Percentiles rank a stretch among this genome's conserved stretches.
These are phyloP conservation scores for Monosporascus sp. DNA, from an alignment of 2,329 filamentous ascomycete species.

Conservation along the genomic window DNA sequence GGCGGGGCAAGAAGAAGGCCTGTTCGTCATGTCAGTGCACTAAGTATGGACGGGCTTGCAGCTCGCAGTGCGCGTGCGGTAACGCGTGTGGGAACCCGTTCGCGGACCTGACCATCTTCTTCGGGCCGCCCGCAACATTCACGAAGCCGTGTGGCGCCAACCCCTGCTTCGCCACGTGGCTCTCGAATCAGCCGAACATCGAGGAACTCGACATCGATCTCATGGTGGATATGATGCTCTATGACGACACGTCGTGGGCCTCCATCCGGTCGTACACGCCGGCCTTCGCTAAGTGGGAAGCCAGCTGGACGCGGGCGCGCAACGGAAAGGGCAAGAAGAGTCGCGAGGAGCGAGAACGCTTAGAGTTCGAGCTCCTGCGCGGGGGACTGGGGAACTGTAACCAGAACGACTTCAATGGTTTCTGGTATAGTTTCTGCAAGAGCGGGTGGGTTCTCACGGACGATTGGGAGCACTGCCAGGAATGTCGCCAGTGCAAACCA, in stretches of 20 bases:
- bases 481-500: conserved; percentile 24
- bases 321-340: conserved; percentile 25
- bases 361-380: conserved; percentile 29
- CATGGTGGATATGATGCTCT: conserved; percentile 29
- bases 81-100: conserved; percentile 28
- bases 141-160: conserved; percentile 26
- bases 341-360: conserved; percentile 25
- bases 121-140: conserved; percentile 22
- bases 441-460: conserved; percentile 24
- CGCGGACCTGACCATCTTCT: conserved; percentile 26
- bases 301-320: conserved; percentile 24
- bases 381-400: conserved; percentile 25
- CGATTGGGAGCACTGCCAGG: conserved; percentile 25
- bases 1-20: conserved; percentile 28
- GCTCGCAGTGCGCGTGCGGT: conserved; percentile 23
- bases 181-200: conserved; percentile 28
- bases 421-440: conserved; percentile 29
- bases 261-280: conserved; percentile 21
- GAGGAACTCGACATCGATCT: conserved; percentile 28
- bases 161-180: conserved; percentile 28
- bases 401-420: conserved; percentile 25
- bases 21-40: conserved; percentile 28
- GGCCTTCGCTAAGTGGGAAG: conserved; percentile 26
- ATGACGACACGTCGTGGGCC: conserved; percentile 28
- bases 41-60: conserved; percentile 26